Percentiles rank a stretch among this genome's conserved stretches.
Evolutionary conservation across 805 yeast species (phyloP).

Genomic region (Wilhelminamyces savonicus): DNA sequence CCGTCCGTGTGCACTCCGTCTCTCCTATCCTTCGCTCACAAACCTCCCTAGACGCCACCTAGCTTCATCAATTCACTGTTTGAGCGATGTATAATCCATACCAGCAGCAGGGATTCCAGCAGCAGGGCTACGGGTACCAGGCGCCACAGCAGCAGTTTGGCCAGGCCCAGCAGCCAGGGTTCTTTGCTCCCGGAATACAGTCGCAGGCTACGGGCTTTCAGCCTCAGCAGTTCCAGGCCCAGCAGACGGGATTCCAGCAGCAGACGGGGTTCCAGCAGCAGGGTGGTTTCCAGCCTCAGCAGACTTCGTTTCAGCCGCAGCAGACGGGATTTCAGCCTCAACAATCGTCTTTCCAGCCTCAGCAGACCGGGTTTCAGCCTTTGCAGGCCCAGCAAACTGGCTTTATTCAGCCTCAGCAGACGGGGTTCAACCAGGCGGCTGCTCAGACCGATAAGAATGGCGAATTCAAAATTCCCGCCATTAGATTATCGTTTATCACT

Average conservation of each 20-base stretch:
- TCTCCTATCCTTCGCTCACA: too few species aligned
- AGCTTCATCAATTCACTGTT: too few species aligned
- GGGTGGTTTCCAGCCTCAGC: not conserved
- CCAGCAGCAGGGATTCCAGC: constrained; percentile 8
- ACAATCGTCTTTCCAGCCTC: constrained; percentile 6
- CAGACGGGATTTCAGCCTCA: constrained; percentile 6
- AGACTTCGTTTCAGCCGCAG: constrained; percentile 9
- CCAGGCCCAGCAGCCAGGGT: not conserved
- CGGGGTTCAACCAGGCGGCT: constrained; percentile 2
- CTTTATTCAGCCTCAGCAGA: constrained; percentile 3
- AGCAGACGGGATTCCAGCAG: constrained; percentile 5
- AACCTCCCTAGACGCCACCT: too few species aligned
- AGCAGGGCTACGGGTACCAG: constrained; percentile 3
- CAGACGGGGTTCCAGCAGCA: constrained; percentile 7
- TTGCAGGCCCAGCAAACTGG: constrained; percentile 1
- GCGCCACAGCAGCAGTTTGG: constrained; percentile 6
- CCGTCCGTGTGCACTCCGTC: too few species aligned
- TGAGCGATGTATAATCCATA: constrained; percentile 12
- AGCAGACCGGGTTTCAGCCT: constrained; percentile 5
- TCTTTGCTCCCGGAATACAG: constrained; percentile 2
- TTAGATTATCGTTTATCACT: constrained; percentile 78
- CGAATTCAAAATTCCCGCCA: constrained; percentile 61
- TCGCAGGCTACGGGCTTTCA: constrained; percentile 8
- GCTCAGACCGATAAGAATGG: constrained; percentile 44
- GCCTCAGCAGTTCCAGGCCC: constrained; percentile 1